Evolutionary conservation across 345 rosid species (phyloP).

Genomic region (Syzygium oleosum): DNA sequence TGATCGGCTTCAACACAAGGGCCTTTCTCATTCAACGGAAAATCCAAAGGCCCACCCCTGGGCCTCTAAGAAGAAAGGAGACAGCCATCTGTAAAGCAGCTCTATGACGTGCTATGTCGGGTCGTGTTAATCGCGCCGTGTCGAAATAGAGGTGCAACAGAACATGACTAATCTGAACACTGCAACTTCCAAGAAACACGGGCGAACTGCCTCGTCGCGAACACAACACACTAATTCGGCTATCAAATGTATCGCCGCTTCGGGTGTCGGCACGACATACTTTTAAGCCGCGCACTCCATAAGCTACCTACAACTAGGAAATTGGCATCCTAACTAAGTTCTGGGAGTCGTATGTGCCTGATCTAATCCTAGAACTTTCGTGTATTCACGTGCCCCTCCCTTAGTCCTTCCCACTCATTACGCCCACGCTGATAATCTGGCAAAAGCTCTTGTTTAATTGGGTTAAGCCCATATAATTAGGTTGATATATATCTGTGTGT

Average conservation of each 20-base stretch:
- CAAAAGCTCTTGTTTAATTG: neutral
- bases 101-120: neutral
- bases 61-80: neutral
- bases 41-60: neutral
- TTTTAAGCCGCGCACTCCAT: neutral
- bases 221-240: rapidly evolving
- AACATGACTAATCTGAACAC: neutral
- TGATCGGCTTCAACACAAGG: neutral
- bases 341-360: neutral
- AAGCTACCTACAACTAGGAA: neutral
- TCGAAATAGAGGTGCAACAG: neutral
- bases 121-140: neutral
- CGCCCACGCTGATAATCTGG: neutral
- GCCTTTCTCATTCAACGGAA: neutral
- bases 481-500: no score
- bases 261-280: neutral
- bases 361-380: neutral
- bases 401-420: neutral
- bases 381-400: neutral
- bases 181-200: neutral
- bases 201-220: neutral
- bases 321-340: neutral
- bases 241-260: neutral
- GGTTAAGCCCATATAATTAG: neutral
- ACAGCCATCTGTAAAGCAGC: neutral